These are phyloP conservation scores for Talaromyces stipitatus DNA, from an alignment of 495 filamentous ascomycete genomes.

Conservation along the genomic window DNA sequence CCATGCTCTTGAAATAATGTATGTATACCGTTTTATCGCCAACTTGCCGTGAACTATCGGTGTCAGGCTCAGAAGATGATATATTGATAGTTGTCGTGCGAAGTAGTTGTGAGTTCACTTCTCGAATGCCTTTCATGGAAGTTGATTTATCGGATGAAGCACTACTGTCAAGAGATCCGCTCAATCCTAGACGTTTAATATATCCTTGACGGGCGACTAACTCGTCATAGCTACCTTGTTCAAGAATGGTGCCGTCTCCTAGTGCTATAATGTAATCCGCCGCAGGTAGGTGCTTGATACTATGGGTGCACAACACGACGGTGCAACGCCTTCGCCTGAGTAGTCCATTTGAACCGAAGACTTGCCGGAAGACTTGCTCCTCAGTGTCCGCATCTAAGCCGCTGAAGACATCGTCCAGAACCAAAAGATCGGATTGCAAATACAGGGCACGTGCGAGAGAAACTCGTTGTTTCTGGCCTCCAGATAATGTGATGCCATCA, in stretches of 20 bases:
- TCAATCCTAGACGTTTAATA: constrained; percentile 11
- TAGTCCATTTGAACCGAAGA: constrained; percentile 49
- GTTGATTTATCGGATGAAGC: neutral
- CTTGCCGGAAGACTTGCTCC: constrained; percentile 48
- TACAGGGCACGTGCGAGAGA: constrained; percentile 49
- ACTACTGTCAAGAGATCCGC: neutral
- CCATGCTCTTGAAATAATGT: constrained; percentile 31
- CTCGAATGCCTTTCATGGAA: neutral
- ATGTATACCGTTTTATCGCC: constrained; percentile 23
- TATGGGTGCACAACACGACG: constrained; percentile 16
- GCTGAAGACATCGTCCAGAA: constrained; percentile 55
- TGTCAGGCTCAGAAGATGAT: constrained; percentile 6
- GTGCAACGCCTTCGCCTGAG: constrained; percentile 40
- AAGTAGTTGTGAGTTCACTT: neutral
- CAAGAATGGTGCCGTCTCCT: constrained; percentile 27
- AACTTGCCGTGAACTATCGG: neutral
- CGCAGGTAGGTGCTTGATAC: constrained; percentile 19
- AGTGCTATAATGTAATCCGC: constrained; percentile 41
- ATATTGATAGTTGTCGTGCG: neutral
- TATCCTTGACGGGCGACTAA: constrained; percentile 24
- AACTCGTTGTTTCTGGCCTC: constrained; percentile 49
- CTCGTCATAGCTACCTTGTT: constrained; percentile 34
- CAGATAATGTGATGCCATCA: constrained; percentile 55
- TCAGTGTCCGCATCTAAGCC: constrained; percentile 55
- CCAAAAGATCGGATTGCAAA: constrained; percentile 38